These are phyloP conservation scores for Apiospora kogelbergensis DNA, from an alignment of 2,329 filamentous ascomycete species.

Conservation along the genomic window DNA sequence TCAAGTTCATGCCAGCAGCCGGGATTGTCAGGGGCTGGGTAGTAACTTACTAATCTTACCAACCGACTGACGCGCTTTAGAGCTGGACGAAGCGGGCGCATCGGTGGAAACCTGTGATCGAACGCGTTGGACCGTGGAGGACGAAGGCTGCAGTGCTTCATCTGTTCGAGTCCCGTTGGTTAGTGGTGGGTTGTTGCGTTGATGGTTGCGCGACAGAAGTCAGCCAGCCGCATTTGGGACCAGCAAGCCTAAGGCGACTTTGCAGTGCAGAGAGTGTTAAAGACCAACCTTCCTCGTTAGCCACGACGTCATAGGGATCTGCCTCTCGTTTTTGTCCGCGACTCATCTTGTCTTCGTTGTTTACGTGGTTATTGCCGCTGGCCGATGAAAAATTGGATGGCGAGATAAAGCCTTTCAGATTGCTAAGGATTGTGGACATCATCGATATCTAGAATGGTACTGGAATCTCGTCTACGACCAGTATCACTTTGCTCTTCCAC, in stretches of 20 bases:
- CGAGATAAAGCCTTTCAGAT: slow-evolving; percentile 3
- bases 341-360: slow-evolving; percentile 4
- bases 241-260: not conserved
- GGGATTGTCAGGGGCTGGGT: not conserved
- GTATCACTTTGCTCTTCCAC: too few relatives aligned
- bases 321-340: slow-evolving; percentile 4
- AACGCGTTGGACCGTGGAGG: slow-evolving; percentile 20
- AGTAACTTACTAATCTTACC: slow-evolving; percentile 19
- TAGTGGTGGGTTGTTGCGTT: not conserved
- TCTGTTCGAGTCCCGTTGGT: slow-evolving; percentile 19
- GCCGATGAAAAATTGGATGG: not conserved
- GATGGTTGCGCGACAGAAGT: not conserved
- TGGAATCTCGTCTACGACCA: too few relatives aligned
- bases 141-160: slow-evolving; percentile 17
- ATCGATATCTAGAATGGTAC: too few relatives aligned
- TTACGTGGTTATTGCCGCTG: slow-evolving; percentile 5
- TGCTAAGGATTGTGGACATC: slow-evolving; percentile 2
- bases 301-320: slow-evolving; percentile 7
- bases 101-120: slow-evolving; percentile 24
- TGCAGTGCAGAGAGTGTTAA: not conserved
- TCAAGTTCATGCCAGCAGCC: not conserved
- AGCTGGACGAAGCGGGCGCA: slow-evolving; percentile 20
- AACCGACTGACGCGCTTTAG: slow-evolving; percentile 18
- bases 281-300: not conserved
- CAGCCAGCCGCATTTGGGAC: not conserved